Evolutionary conservation across 2,329 filamentous ascomycete species (phyloP), one percentile per base, ranked within the genome.

Genomic region (Paracoccidioides lutzii): DNA sequence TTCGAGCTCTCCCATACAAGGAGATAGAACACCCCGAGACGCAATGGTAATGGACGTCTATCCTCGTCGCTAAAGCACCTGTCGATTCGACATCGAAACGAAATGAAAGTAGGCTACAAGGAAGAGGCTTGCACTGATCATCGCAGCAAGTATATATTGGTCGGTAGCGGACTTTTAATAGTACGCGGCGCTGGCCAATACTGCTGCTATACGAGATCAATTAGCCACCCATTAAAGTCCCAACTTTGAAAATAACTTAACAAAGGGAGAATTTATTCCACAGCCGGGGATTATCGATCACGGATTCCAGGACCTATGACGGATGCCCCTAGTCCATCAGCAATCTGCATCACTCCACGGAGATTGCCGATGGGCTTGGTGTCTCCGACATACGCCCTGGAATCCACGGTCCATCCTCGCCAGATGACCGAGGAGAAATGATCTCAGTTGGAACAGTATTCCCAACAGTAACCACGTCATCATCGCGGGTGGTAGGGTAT

Each of bases 361-460:
- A 41, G 10, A 30, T 10, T 10, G 2, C 12, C 38, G 43, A 53
- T 28, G 51, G 51, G 10, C 51, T 53, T 6, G 40, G 40, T 2
- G 51, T 53, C 35, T 53, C 51, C 40, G 51, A 53, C 42, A 53
- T 53, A 9, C 12, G 40, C 14, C 42, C 51, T 35, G 51, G 51
- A 35, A 45, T 45, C 51, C 51, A 53, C 4, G 9, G 38, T 22
- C 42, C 22, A 46, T 48, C 52, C 3, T 54, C 43, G 7, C 43
- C 35, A 37, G 43, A 32, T n/a, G 59, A 58, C 1, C 51, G 35
- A 15, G 58, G 56, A 2, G 54, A 57, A n/a, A 61, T 58, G 41
- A 59, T 53, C 30, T 61, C 56, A 0, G 60, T 62, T 32, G 59
- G 49, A 43, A 62, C 57, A 14, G 60, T 62, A 32, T 58, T 48